Base-by-base conservation (phyloP, 345 rosid species). In the Dipteronia sinensis region DNA sequence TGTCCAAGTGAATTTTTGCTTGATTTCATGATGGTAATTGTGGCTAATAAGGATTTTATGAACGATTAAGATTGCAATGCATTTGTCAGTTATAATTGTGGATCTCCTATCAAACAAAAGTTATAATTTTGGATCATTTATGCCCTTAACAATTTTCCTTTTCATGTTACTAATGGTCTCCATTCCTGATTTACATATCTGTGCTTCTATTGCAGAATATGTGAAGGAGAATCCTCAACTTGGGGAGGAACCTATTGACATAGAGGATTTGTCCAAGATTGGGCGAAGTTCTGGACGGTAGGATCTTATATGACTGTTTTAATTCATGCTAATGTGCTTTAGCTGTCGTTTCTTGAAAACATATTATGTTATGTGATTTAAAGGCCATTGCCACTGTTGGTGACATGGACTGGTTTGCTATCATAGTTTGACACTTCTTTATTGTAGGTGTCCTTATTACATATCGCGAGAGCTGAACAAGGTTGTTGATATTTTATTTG, bases 161-260 rank as follows among this genome's bases (percentile, higher is more conserved):
- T 69, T 69, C 27, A 22, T 13, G 34, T 66, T 53, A 4, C 6
- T 46, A 63, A 40, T 56, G 22, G 61, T 61, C 31, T 13, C 38
- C 8, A 27, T 29, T 61, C 77, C 8, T 67, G 62, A 20, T 56
- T 67, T 7, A 12, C 76, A 68, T 77, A 34, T 78, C 65, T 78
- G 25, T 68, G 64, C 73, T 61, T 84, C 70, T 79, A 20, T 74
- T 83, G 82, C 82, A 96, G 98, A 91, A 9, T 90, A 79, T 73
- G 68, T 93, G 90, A 87, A 86, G 87, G 59, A 61, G 61, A 96
- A 92, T 87, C 88, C 94, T 75, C 86, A 86, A 69, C 85, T 92
- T 46, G 98, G 98, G 38, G 94, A 94, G 15, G 97, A 91, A 71
- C 99, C 99, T 29, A 64, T 91, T 66, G 98, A 94, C 90, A 94